Conservation (phyloP, 2,329 filamentous ascomycete genomes). For the Penicillium brevicompactum region DNA sequence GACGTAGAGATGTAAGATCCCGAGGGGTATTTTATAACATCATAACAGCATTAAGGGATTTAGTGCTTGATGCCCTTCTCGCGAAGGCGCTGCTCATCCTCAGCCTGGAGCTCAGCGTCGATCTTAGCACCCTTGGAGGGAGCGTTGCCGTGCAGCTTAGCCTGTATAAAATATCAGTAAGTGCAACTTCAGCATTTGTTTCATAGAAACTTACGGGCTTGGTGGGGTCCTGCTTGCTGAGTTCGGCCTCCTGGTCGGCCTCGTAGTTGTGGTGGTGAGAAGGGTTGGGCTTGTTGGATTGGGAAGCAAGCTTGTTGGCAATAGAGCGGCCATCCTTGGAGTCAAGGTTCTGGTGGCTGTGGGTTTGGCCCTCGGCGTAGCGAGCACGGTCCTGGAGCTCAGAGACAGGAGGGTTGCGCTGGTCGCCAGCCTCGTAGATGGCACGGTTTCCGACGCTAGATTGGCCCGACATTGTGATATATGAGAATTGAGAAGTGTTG, state of each 20-base stretch:
- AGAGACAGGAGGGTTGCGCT: constrained; percentile 64
- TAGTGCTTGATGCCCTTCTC: constrained; percentile 47
- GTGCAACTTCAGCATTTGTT: too few species aligned
- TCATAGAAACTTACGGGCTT: constrained; percentile 37
- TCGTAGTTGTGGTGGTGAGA: constrained; percentile 29
- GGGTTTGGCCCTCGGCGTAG: constrained; percentile 71
- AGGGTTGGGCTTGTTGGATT: constrained; percentile 31
- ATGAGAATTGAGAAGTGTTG: not conserved
- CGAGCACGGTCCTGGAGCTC: constrained; percentile 56
- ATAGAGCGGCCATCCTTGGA: constrained; percentile 58
- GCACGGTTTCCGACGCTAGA: constrained; percentile 68
- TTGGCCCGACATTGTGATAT: constrained; percentile 41
- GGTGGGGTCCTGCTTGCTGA: constrained; percentile 47
- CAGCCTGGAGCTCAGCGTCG: constrained; percentile 46
- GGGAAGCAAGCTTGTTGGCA: constrained; percentile 46
- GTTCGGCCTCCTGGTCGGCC: constrained; percentile 37
- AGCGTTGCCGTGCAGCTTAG: constrained; percentile 48
- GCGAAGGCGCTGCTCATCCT: constrained; percentile 46
- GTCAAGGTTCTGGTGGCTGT: constrained; percentile 70
- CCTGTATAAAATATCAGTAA: constrained; percentile 32
- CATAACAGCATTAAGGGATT: constrained; percentile 8
- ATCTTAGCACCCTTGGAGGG: constrained; percentile 52
- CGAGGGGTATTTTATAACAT: constrained; percentile 8
- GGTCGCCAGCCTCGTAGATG: constrained; percentile 77
- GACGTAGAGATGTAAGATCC: constrained; percentile 7